Base-by-base conservation (phyloP, 1,284 basidiomycete genomes). In the Pulveroboletus ridleyi region DNA sequence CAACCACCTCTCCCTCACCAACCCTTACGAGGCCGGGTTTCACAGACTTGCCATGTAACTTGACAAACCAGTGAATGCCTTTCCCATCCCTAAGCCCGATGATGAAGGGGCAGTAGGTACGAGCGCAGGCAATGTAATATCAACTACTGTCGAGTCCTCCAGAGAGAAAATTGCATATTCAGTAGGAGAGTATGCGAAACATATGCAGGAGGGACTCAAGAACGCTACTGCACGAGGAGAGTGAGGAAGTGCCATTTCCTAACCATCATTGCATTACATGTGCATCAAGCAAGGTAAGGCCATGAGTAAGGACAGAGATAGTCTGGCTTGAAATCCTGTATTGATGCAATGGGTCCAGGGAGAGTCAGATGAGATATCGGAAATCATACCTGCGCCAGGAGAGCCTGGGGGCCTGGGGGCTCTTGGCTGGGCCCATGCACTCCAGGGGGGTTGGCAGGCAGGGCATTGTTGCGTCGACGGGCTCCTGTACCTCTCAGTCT, bases 171-270 rank as follows among this genome's bases (percentile, higher is more conserved):
- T 80, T 10, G 87, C 90, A 74, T 90, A 90, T 71, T 92, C 94
- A 11, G 86, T 89, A 1, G 86, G 86, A 53, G 87, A 89, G 76
- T 92, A 96, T 8, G 88, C 93, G 71, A 95, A 88, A 71, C 90
- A 90, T n/a, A 86, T 81, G 18, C 81, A 82, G 22, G 89, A 84
- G 7, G 86, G 75, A 61, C 89, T 83, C 64, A 94, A 77, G 75
- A 90, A 96, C 10, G 84, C 85, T 52, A 91, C 88, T 22, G 82
- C 84, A 64, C 95, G 85, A 20, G 96, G 91, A 9, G 95, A 95
- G 74, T 98, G 96, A 4, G 95, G 91, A 10, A 98, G 82, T 0
- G 82, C 69, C 8, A 90, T 80, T 84, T 98, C 95, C 94, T 95
- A 35, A 44, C 29, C 52, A 50, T 15, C 9, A 44, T 55, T 13